phyloP scores from a whole-genome alignment of 257 asterid species.

The Rehmannia glutinosa region DNA sequence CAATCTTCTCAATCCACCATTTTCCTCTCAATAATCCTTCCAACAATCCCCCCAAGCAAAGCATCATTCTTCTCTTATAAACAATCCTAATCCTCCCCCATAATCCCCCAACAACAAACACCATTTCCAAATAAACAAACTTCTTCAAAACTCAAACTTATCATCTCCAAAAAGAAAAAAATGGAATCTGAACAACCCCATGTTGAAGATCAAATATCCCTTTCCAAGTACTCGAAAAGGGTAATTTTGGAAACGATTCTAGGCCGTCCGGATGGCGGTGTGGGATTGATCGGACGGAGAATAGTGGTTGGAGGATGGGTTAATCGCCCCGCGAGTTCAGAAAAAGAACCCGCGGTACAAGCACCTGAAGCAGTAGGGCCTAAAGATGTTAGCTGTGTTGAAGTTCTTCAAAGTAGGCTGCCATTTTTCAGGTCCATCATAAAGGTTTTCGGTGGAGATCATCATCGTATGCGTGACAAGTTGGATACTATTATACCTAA shows the following conservation, averaged over 20 bases:
- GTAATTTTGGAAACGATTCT: constrained; percentile 49
- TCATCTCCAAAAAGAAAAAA: not conserved
- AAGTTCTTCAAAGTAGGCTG: constrained; percentile 52
- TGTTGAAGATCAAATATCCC: constrained; percentile 29
- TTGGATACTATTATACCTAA: constrained; percentile 38
- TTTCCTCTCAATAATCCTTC: constrained; percentile 31
- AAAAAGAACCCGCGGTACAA: constrained; percentile 26
- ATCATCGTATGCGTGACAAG: constrained; percentile 40
- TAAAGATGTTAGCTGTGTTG: constrained; percentile 55
- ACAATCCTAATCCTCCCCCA: constrained; percentile 19
- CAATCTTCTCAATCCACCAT: constrained; percentile 35
- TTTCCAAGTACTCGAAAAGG: constrained; percentile 56
- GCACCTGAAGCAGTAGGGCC: constrained; percentile 24
- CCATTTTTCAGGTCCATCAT: constrained; percentile 57
- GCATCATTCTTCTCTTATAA: constrained; percentile 36
- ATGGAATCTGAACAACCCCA: constrained; percentile 54
- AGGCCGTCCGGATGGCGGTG: constrained; percentile 49
- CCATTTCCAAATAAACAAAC: constrained; percentile 2
- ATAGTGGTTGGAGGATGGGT: constrained; percentile 92
- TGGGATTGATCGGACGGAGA: constrained; percentile 50
- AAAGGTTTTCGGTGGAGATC: constrained; percentile 59
- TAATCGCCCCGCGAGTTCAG: constrained; percentile 63
- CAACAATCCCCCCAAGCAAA: constrained; percentile 47
- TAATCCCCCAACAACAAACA: constrained; percentile 3
- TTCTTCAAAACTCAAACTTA: constrained; percentile 1